A percentile compares a stretch with the other conserved stretches of the same genome.
Conservation (phyloP, 75 land plant species). For the Sequoia sempervirens region DNA sequence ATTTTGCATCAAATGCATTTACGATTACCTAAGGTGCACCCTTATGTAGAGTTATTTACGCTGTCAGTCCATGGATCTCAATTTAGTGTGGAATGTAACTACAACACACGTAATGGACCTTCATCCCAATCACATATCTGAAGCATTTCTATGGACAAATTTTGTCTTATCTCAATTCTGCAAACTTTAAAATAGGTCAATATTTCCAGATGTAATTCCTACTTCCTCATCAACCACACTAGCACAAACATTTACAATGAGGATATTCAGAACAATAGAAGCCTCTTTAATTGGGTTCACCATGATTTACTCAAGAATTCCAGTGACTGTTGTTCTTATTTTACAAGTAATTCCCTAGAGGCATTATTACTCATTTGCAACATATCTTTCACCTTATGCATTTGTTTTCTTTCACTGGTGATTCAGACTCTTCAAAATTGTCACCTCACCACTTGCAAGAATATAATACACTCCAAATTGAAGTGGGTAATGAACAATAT, state of each 20-base stretch:
- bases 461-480: too few species aligned
- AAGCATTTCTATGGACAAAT: neutral
- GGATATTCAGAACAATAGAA: neutral
- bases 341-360: too few species aligned
- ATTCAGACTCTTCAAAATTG: too few species aligned
- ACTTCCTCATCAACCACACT: neutral
- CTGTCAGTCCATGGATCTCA: neutral
- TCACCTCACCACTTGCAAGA: too few species aligned
- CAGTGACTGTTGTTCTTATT: too few species aligned
- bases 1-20: neutral
- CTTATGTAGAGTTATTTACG: neutral
- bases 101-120: neutral
- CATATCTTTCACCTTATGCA: too few species aligned
- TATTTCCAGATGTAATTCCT: neutral
- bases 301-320: too few species aligned
- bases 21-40: too few species aligned
- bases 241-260: neutral
- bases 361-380: too few species aligned
- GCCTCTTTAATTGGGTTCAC: constrained; percentile 7
- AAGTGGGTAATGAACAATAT: too few species aligned
- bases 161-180: neutral
- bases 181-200: neutral
- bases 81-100: neutral
- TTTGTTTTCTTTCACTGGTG: too few species aligned
- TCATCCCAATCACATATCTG: neutral